Conservation (phyloP, 2,329 filamentous ascomycete genomes). For the Albophoma yamanashiensis region DNA sequence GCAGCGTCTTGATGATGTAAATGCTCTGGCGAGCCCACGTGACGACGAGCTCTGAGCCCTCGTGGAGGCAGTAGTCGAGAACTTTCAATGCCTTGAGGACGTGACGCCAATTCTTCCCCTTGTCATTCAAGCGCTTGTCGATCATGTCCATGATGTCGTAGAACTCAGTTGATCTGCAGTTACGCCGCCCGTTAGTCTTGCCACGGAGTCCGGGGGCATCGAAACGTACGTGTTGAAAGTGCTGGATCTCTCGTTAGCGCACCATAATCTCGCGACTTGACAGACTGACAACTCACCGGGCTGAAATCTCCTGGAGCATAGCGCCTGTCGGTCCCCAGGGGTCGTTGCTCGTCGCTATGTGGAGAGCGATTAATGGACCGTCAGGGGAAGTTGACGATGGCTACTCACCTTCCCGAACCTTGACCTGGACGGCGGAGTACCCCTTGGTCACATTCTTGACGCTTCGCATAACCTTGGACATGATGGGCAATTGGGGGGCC, state of each 20-base stretch:
- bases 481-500: conserved; percentile 30
- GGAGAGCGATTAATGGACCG: background rate
- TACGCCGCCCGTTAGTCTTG: background rate
- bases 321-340: conserved; percentile 89
- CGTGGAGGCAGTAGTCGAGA: conserved; percentile 93
- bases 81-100: conserved; percentile 97
- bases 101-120: conserved; percentile 99
- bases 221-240: conserved; percentile 88
- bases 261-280: background rate
- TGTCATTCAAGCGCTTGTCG: conserved; percentile 96
- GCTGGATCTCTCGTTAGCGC: conserved; percentile 29
- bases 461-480: conserved; percentile 96
- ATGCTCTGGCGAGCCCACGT: conserved; percentile 98
- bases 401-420: conserved; percentile 84
- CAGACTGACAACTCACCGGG: conserved; percentile 29
- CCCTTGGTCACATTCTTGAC: conserved; percentile 99
- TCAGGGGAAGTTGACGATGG: background rate
- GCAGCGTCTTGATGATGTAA: conserved; percentile 96
- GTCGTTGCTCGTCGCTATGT: conserved; percentile 88
- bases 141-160: conserved; percentile 99
- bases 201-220: background rate
- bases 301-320: background rate
- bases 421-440: conserved; percentile 92
- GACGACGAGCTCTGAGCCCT: conserved; percentile 91
- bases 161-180: conserved; percentile 77